A percentile compares a stretch with the other conserved stretches of the same genome.
phyloP scores from a whole-genome alignment of 2,329 filamentous ascomycete genomes.

The Lecanicillium sp. region DNA sequence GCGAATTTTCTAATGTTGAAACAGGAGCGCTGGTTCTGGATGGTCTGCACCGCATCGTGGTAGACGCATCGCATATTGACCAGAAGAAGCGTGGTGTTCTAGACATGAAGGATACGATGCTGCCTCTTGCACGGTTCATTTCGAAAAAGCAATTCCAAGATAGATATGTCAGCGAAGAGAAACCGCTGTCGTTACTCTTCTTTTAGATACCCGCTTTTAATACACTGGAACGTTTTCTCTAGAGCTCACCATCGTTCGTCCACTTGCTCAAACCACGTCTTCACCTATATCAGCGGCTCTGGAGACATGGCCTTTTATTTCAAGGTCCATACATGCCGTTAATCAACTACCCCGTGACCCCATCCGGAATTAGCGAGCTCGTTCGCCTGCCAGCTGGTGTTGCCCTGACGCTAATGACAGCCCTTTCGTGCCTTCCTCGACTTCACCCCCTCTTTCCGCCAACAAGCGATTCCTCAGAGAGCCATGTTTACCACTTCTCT shows the following conservation, averaged over 20 bases:
- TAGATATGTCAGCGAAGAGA: slow-evolving; percentile 54
- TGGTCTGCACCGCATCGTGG: slow-evolving; percentile 68
- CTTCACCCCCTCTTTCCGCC: slow-evolving; percentile 1
- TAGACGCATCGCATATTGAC: slow-evolving; percentile 90
- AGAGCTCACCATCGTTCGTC: too few species aligned
- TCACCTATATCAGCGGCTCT: too few species aligned
- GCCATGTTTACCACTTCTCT: too few species aligned
- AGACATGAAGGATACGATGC: slow-evolving; percentile 90
- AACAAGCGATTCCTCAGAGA: neutral
- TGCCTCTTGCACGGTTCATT: slow-evolving; percentile 71
- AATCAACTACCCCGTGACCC: too few species aligned
- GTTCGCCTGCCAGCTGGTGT: too few species aligned
- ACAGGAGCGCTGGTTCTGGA: slow-evolving; percentile 60
- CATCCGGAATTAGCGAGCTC: too few species aligned
- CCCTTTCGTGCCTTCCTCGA: neutral
- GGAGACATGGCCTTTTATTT: too few species aligned
- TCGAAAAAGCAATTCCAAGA: slow-evolving; percentile 63
- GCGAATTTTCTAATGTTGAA: slow-evolving; percentile 2
- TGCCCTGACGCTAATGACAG: neutral
- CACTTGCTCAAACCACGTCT: too few species aligned
- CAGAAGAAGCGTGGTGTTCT: slow-evolving; percentile 89
- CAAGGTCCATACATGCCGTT: too few species aligned
- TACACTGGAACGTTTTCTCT: too few species aligned
- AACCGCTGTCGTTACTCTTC: slow-evolving; percentile 55
- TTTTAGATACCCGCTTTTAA: slow-evolving; percentile 36